Base-by-base conservation (phyloP, 2,329 filamentous ascomycete species). In the Stromatinia cepivora region DNA sequence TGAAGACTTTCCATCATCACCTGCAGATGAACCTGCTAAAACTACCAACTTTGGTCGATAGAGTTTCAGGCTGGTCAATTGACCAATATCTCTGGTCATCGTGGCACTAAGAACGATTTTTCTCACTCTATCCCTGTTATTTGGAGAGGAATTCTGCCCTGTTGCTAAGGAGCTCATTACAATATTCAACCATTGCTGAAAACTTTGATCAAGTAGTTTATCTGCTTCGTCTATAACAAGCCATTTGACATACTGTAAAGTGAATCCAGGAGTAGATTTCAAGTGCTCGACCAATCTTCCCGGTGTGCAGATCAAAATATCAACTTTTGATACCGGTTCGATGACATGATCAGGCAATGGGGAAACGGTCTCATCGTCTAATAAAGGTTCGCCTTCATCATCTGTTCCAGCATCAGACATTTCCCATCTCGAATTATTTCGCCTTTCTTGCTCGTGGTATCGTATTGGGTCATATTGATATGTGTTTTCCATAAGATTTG, bases 191-290 rank as follows among this genome's bases (percentile, higher is more conserved):
- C 94, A 97, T 76, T 94, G 91, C 78, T 97, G 94, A 79, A 95
- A 97, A 76, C 91, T 94, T 79, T 98, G 92, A 56, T 94, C 91
- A 8, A 98, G 85, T 17, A 98, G 83, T 77, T 95, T 93, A 79
- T 98, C 94, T 15, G 94, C 95, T 80, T 98, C 94, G 76, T 98
- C 94, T 58, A 97, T 91, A 3, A 97, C 87, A 0, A 98, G 84
- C 93, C 94, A 98, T 71, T 92, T 87, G 6, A 97, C 83, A 77
- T 91, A 85, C 69, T 91, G 87, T 31, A 98, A 83, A 0, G 85
- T 87, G 78, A 98, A 97, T 0, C 93, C 93, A 4, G 88, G 87
- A 0, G 94, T 98, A 70, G 90, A 89, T 72, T 90, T 90, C 64
- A 97, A 85, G 79, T 98, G 94, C 75, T 98, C 94, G 5, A 98